These are phyloP conservation scores for Ambrosia artemisiifolia DNA, from an alignment of 129 eudicot species.

Conservation along the genomic window DNA sequence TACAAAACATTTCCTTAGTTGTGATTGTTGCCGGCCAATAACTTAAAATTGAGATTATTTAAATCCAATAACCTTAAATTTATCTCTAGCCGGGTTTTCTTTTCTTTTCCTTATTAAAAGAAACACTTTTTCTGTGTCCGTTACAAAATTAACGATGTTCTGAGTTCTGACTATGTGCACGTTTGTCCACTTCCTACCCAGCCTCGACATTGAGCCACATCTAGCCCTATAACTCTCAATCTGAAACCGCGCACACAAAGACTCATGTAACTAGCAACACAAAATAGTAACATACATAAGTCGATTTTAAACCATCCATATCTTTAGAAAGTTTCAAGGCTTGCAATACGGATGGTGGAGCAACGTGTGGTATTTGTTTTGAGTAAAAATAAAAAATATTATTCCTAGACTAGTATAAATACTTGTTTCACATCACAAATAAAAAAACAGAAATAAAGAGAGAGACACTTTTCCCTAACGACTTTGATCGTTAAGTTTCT, in stretches of 20 bases:
- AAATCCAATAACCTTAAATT: too few species aligned
- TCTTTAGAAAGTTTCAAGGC: neutral
- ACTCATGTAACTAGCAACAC: too few species aligned
- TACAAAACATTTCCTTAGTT: too few species aligned
- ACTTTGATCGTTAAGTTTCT: constrained; percentile 20
- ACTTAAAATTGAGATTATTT: too few species aligned
- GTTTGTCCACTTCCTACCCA: too few species aligned
- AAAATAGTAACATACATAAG: too few species aligned
- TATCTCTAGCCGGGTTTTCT: too few species aligned
- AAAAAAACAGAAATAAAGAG: constrained; percentile 12
- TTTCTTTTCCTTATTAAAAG: too few species aligned
- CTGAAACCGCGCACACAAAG: too few species aligned
- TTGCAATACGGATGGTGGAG: constrained; percentile 1
- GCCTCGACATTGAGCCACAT: too few species aligned
- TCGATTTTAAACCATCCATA: constrained; percentile 1
- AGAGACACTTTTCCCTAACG: constrained; percentile 25
- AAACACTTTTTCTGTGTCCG: neutral
- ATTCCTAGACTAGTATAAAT: constrained; percentile 11
- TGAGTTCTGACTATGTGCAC: neutral
- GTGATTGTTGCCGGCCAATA: too few species aligned
- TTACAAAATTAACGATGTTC: neutral
- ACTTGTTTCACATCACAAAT: neutral
- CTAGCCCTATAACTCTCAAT: too few species aligned
- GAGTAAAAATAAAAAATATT: neutral
- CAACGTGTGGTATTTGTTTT: neutral